phyloP scores from a whole-genome alignment of 2,329 filamentous ascomycete genomes.

The Diaporthe sp. region DNA sequence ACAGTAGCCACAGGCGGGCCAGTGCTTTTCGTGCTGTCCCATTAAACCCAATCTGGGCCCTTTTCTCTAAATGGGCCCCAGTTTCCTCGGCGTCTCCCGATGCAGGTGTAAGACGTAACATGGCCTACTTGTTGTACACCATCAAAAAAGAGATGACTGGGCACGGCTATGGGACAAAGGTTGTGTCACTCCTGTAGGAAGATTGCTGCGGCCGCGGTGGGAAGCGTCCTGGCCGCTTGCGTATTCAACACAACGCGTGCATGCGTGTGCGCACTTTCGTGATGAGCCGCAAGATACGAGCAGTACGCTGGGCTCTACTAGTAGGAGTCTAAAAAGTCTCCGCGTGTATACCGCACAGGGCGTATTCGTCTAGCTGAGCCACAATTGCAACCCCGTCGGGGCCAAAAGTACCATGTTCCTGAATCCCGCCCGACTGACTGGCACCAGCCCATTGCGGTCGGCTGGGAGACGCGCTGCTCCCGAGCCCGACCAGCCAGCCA shows the following conservation, averaged over 20 bases:
- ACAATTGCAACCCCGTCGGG: slow-evolving; percentile 19
- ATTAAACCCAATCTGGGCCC: slow-evolving; percentile 12
- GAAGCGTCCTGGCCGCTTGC: background rate
- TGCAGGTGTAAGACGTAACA: slow-evolving; percentile 11
- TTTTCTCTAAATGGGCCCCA: background rate
- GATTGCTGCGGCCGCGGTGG: slow-evolving; percentile 4
- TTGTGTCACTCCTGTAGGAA: slow-evolving; percentile 2
- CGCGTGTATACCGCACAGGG: background rate
- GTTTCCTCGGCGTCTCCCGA: slow-evolving; percentile 9
- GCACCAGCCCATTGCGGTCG: background rate
- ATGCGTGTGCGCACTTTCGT: slow-evolving; percentile 3
- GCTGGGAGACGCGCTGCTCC: background rate
- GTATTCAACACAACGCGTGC: too few species aligned
- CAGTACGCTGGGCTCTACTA: background rate
- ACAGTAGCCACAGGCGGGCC: slow-evolving; percentile 5
- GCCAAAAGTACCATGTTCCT: background rate
- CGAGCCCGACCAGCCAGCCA: slow-evolving; percentile 15
- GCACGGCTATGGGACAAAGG: background rate
- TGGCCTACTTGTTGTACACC: background rate
- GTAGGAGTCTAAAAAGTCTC: background rate
- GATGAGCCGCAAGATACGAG: slow-evolving; percentile 4
- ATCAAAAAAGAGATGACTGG: background rate
- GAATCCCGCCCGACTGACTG: slow-evolving; percentile 7
- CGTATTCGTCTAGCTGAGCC: slow-evolving; percentile 13
- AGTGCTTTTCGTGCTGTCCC: slow-evolving; percentile 15